A percentile compares a stretch with the other conserved stretches of the same genome.
These are phyloP conservation scores for Andrographis paniculata DNA, from an alignment of 305 asterid species.

Conservation along the genomic window DNA sequence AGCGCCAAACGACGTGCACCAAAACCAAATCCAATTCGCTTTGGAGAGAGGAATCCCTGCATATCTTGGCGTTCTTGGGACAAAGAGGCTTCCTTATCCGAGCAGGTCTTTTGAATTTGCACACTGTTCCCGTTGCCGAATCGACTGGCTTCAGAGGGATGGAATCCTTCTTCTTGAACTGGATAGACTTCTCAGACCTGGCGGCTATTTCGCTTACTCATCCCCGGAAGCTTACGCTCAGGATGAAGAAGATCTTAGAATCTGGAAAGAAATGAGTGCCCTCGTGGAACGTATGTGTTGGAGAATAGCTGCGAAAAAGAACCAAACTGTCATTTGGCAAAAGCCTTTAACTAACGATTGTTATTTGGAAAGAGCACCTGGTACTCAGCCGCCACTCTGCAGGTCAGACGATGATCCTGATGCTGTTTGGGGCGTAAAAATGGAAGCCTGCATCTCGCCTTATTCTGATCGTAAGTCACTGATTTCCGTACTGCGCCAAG, in stretches of 20 bases:
- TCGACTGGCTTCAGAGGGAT: conserved; percentile 85
- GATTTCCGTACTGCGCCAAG: no score
- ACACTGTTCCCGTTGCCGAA: conserved; percentile 84
- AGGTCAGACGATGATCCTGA: conserved; percentile 72
- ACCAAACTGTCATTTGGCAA: conserved; percentile 83
- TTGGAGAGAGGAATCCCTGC: conserved; percentile 89
- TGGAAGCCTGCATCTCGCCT: conserved; percentile 82
- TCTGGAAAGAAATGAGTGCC: conserved; percentile 70
- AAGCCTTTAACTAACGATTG: conserved; percentile 69
- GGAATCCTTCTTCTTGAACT: conserved; percentile 81
- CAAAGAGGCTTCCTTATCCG: conserved; percentile 80
- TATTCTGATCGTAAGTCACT: conserved; percentile 84
- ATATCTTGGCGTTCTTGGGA: conserved; percentile 81
- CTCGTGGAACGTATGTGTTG: conserved; percentile 85
- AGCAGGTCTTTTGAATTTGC: conserved; percentile 86
- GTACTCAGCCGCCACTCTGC: conserved; percentile 72
- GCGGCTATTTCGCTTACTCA: conserved; percentile 77
- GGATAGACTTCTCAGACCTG: conserved; percentile 78
- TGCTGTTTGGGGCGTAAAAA: conserved; percentile 62
- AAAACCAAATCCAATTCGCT: conserved; percentile 87
- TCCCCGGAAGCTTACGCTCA: conserved; percentile 89
- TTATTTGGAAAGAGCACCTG: conserved; percentile 47
- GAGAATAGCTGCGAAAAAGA: conserved; percentile 62
- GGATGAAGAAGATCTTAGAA: conserved; percentile 74
- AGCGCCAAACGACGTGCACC: conserved; percentile 90